Base-by-base conservation (phyloP, 2,329 filamentous ascomycete species). In the Exophiala sp. region DNA sequence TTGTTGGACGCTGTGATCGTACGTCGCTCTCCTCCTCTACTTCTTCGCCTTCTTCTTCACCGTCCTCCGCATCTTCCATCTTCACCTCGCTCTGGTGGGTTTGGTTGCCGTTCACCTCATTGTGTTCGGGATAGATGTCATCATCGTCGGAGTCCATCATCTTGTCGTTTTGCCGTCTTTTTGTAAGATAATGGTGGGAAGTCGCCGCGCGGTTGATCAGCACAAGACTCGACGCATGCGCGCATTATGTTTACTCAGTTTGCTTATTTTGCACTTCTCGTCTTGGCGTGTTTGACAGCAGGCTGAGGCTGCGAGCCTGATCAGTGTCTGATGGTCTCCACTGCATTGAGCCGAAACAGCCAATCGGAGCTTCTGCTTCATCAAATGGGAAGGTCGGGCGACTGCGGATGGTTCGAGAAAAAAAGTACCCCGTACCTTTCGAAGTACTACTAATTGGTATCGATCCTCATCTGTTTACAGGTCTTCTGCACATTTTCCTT, bases 11-110 rank as follows among this genome's bases (percentile, higher is more conserved):
- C 10, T 67, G 62, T 42, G 64, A 13, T 61, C 58, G 60, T 52
- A 66, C 64, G 49, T 70, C 64, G 53, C 58, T 62, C 34, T 69
- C 66, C 50, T 66, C 60, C 47, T 64, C 63, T 18, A 60, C 60
- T 45, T 60, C 53, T 50, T 57, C 56, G 40, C 53, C 50, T 48
- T 61, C 48, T 42, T 60, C 52, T 49, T 59, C 54, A 34, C 56
- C 50, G 46, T 59, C 56, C 32, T 64, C 62, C 27, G 62, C 60
- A 11, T 62, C 53, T 30, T 60, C 57, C 53, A 65, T 66, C 13
- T 63, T 61, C 11, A 56, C 49, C 35, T 58, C 58, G 35, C 41
- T 37, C 16, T 55, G 48, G 16, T 55, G 48, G 16, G 40, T 40
- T 34, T 29, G 27, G 14, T 50, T 40, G n/a, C 41, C 43, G 22